Conservation (phyloP, 768 basidiomycete genomes). For the Podaxis rugospora region DNA sequence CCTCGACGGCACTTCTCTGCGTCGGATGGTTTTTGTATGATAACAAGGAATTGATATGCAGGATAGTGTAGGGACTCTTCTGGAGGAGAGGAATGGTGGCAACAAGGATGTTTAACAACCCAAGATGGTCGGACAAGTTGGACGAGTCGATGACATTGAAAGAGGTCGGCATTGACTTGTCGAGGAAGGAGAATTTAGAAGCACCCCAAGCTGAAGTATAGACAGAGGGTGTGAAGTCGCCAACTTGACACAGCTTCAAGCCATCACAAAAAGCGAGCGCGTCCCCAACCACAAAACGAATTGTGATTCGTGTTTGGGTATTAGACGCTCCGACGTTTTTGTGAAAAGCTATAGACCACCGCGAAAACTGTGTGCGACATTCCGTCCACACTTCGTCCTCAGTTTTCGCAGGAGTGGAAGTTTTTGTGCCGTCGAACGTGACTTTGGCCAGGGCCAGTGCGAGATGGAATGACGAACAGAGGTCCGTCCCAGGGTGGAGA, state of each 20-base stretch:
- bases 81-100: conserved; percentile 33
- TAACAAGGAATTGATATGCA: conserved; percentile 41
- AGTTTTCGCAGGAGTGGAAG: conserved; percentile 8
- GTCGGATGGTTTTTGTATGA: conserved; percentile 7
- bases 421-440: conserved; percentile 12
- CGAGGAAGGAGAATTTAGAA: conserved; percentile 25
- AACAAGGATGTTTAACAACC: conserved; percentile 40
- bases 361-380: conserved; percentile 29
- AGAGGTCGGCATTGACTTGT: conserved; percentile 23
- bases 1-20: background rate
- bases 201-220: conserved; percentile 33
- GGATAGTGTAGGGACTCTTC: conserved; percentile 21
- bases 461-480: conserved; percentile 37
- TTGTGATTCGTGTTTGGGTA: conserved; percentile 12
- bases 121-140: conserved; percentile 45
- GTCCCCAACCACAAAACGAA: conserved; percentile 40
- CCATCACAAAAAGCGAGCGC: conserved; percentile 34
- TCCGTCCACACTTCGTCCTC: conserved; percentile 22
- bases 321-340: conserved; percentile 11
- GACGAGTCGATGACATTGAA: conserved; percentile 50
- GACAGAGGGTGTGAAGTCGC: conserved; percentile 21
- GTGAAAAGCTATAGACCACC: conserved; percentile 28
- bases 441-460: conserved; percentile 22
- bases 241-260: conserved; percentile 18
- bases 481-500: conserved; percentile 43